Percentiles rank a stretch among this genome's conserved stretches.
Conservation (phyloP, 352 stramenopile species). For the Globisporangium takayamanum region DNA sequence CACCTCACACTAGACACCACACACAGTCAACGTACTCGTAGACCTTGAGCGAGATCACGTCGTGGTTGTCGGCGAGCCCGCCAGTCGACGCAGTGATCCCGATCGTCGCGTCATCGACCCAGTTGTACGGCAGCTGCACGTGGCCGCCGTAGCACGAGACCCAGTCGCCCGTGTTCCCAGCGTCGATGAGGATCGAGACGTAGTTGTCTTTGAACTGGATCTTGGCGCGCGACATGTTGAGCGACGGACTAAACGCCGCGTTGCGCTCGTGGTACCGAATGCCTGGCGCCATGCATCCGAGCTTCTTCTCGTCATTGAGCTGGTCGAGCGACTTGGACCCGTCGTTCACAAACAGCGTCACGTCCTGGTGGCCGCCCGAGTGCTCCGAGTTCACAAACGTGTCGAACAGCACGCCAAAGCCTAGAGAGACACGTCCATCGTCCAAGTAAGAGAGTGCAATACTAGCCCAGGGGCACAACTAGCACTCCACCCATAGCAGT, state of each 20-base stretch:
- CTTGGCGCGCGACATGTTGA: conserved; percentile 79
- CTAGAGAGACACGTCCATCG: conserved; percentile 7
- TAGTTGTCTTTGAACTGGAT: conserved; percentile 71
- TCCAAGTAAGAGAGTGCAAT: background rate
- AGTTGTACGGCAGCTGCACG: conserved; percentile 41
- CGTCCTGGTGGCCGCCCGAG: conserved; percentile 71
- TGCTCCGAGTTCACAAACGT: conserved; percentile 84
- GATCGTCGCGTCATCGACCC: conserved; percentile 59
- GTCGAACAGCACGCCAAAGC: conserved; percentile 76
- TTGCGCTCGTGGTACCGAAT: conserved; percentile 83
- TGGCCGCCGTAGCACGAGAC: conserved; percentile 53
- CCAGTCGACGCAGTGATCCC: conserved; percentile 77
- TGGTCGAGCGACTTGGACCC: conserved; percentile 71
- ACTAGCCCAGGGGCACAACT: background rate
- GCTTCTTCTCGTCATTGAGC: conserved; percentile 58
- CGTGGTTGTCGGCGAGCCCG: conserved; percentile 80
- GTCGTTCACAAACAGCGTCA: conserved; percentile 80
- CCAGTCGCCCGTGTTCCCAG: conserved; percentile 68
- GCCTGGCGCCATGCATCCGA: conserved; percentile 66
- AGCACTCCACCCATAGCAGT: background rate
- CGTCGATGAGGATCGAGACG: conserved; percentile 66
- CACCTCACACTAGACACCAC: background rate
- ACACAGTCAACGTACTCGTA: conserved; percentile 56
- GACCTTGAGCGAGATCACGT: conserved; percentile 64
- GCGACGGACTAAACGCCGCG: conserved; percentile 63